Percentiles rank a stretch among this genome's conserved stretches.
These are phyloP conservation scores for Dactylellina leptospora DNA, from an alignment of 2,329 filamentous ascomycete species.

Conservation along the genomic window DNA sequence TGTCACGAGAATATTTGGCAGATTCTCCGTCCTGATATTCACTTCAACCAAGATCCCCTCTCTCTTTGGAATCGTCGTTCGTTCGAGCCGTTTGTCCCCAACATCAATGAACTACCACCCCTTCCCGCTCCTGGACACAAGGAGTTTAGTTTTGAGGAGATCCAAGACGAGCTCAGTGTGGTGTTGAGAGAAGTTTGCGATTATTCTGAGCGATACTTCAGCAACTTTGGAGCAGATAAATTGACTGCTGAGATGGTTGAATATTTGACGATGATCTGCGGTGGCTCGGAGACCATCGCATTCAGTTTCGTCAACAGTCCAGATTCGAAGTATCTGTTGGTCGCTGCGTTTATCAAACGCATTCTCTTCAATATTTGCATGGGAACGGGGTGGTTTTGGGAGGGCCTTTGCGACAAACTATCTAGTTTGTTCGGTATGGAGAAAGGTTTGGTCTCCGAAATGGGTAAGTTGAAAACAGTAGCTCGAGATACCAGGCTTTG, in stretches of 20 bases:
- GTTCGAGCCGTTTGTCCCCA: neutral
- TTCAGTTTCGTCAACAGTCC: neutral
- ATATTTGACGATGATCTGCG: constrained; percentile 13
- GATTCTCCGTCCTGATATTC: too few species aligned
- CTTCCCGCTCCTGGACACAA: neutral
- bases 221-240: neutral
- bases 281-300: neutral
- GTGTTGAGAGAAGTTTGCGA: constrained; percentile 18
- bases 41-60: too few species aligned
- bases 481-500: neutral
- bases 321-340: constrained; percentile 13
- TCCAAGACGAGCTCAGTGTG: constrained; percentile 5
- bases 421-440: constrained; percentile 21
- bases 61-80: too few species aligned
- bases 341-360: constrained; percentile 22
- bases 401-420: constrained; percentile 25
- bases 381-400: constrained; percentile 31
- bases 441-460: neutral
- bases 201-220: constrained; percentile 17
- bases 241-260: neutral
- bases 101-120: constrained; percentile 11
- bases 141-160: neutral
- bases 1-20: too few species aligned
- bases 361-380: constrained; percentile 32
- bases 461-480: constrained; percentile 1